Evolutionary conservation across 805 yeast species (phyloP).

Genomic region (Kodamaea kaohsiungensis): DNA sequence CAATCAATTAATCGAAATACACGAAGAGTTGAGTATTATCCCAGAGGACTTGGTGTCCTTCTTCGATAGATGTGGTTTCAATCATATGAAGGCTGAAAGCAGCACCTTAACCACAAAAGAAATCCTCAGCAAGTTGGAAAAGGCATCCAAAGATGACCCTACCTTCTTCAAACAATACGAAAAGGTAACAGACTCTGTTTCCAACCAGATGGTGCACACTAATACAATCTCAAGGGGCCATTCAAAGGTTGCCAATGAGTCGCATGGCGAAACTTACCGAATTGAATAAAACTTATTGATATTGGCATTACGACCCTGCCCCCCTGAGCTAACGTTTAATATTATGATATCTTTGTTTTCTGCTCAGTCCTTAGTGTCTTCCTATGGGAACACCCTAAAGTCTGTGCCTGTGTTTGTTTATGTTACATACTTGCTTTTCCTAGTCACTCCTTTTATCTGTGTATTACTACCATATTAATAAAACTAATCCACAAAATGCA

Average conservation of each 20-base stretch:
- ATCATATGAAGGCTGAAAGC: background rate
- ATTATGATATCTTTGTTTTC: background rate
- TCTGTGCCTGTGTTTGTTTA: conserved; percentile 1
- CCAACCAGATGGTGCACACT: conserved; percentile 28
- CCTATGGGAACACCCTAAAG: background rate
- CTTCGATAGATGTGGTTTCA: conserved; percentile 47
- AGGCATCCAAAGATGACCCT: conserved; percentile 32
- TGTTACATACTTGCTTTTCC: conserved; percentile 1
- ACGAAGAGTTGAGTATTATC: conserved; percentile 74
- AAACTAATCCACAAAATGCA: background rate
- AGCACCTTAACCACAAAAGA: conserved; percentile 33
- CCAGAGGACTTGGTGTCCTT: conserved; percentile 64
- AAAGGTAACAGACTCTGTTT: conserved; percentile 12
- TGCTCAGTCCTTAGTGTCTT: background rate
- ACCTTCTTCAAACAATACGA: conserved; percentile 25
- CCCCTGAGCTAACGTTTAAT: background rate
- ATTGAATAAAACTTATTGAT: background rate
- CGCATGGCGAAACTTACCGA: conserved; percentile 31
- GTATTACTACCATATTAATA: conserved; percentile 3
- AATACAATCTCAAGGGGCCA: conserved; percentile 35
- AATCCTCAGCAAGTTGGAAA: conserved; percentile 34
- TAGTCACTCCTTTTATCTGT: conserved; percentile 1
- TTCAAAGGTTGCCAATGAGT: conserved; percentile 27
- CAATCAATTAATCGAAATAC: conserved; percentile 75
- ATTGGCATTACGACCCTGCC: background rate